Evolutionary conservation across 257 asterid species (phyloP), one percentile per base, ranked within the genome.

Genomic region (Penstemon eatonii): DNA sequence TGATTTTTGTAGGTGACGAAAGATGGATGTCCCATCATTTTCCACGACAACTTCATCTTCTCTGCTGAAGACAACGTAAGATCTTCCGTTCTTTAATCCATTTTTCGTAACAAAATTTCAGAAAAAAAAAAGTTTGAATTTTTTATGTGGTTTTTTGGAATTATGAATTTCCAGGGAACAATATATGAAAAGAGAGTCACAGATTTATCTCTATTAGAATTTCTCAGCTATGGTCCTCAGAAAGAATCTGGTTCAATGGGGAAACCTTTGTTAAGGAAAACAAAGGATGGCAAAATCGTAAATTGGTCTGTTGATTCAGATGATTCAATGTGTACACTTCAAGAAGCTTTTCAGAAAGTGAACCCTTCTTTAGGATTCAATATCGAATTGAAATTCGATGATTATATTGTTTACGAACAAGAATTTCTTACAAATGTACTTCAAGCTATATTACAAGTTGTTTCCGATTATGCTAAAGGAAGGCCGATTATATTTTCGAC

Each of bases 11-110:
- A 93, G 97, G 99, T 94, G 65, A 94, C 97, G 1, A 84, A 72
- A 63, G 99, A 94, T 82, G 93, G 84, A 55, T 86, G 88, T 84
- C 97, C 99, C 59, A 74, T 94, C 77, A 81, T 94, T 71, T 94
- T 94, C 68, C 99, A 94, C 72, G 99, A 94, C 87, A 84, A 94
- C 85, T 87, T 86, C 86, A 89, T 94, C 78, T 78, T 83, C 77
- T 83, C 91, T 6, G 18, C 68, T 4, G 80, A 86, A 72, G 89
- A 89, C 13, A 76, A 83, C 59, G 96, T 92, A 75, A 78, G 82
- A 61, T 25, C n/a, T 39, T 50, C 47, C 53, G 0, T 45, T 36
- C 46, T n/a, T 11, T 25, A 5, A 7, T 60, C 19, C 4, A 42
- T 4, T 60, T 12, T 33, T 59, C 40, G 15, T 25, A 25, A 25